Evolutionary conservation across 1,284 basidiomycete genomes (phyloP).

Genomic region (Pascua guehoae): DNA sequence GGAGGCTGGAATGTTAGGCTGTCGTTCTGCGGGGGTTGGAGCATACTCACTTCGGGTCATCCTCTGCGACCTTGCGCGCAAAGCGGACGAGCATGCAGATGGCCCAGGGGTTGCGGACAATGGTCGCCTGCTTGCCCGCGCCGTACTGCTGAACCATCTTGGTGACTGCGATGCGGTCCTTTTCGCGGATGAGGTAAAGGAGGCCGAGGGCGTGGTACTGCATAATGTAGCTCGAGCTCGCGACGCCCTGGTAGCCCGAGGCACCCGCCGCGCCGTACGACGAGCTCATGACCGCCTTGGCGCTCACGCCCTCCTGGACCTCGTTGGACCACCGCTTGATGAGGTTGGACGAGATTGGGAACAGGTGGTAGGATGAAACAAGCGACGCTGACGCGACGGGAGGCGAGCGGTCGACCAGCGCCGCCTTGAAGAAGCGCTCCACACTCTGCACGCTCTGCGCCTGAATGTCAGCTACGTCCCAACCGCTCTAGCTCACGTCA

Average conservation of each 20-base stretch:
- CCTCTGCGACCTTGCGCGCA: slow-evolving; percentile 95
- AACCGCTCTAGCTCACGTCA: slow-evolving; percentile 66
- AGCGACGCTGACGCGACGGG: slow-evolving; percentile 95
- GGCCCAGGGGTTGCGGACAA: slow-evolving; percentile 94
- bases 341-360: slow-evolving; percentile 86
- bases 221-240: slow-evolving; percentile 84
- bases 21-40: slow-evolving; percentile 52
- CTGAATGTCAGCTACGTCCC: slow-evolving; percentile 22
- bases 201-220: slow-evolving; percentile 97
- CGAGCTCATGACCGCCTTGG: slow-evolving; percentile 68
- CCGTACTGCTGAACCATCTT: slow-evolving; percentile 99
- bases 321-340: slow-evolving; percentile 99
- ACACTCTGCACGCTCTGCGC: slow-evolving; percentile 76
- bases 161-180: slow-evolving; percentile 97
- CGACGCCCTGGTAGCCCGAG: slow-evolving; percentile 67
- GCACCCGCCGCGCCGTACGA: slow-evolving; percentile 55
- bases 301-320: slow-evolving; percentile 90
- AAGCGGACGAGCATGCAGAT: slow-evolving; percentile 98
- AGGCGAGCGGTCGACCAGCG: slow-evolving; percentile 94
- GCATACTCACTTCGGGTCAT: slow-evolving; percentile 89
- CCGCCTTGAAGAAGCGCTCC: slow-evolving; percentile 98
- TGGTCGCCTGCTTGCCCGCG: slow-evolving; percentile 69
- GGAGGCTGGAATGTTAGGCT: slow-evolving; percentile 50
- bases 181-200: slow-evolving; percentile 90
- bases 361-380: slow-evolving; percentile 95